Evolutionary conservation across 257 asterid species (phyloP), one percentile per base, ranked within the genome.

Genomic region (Lycium barbarum): DNA sequence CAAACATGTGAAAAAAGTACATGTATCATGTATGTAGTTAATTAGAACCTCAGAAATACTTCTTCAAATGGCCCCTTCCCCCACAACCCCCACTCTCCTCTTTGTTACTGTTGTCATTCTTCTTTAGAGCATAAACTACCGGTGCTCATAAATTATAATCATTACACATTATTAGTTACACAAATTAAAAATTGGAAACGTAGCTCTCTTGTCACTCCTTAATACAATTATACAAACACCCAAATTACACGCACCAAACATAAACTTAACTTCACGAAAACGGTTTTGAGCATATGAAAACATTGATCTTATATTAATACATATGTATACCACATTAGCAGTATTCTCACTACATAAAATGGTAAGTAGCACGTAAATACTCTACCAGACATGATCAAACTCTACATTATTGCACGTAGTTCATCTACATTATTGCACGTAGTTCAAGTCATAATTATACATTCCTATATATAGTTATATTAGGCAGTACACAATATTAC

Each of bases 1-100:
- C 61, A 73, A 72, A 73, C 59, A 73, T 47, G 80, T 45, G 40
- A 73, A 68, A 2, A 18, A 47, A 73, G 81, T 47, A 20, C 61
- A 40, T 40, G 45, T 6, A 26, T 26, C 33, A 26, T 26, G 33
- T 26, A 17, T 13, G 0, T 45, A 43, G 5, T n/a, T 40, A 70
- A 10, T 70, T 70, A 70, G 33, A 38, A 71, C 55, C 15, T 40
- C 55, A 43, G 1, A 18, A 40, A 9, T 71, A 15, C 55, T 71
- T 17, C 9, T 7, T 71, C 79, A 71, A 71, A 71, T 40, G 17
- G 53, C 78, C 26, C 26, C 3, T 36, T 38, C 3, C 26, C 53
- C 18, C 7, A 35, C 49, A 7, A 70, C 6, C 9, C 20, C 36
- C 26, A 18, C 57, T 10, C 54, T 10, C 54, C 79, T 20, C 53